Evolutionary conservation across 2,329 filamentous ascomycete genomes (phyloP), one percentile per base, ranked within the genome.

Genomic region (Botrytis cinerea): DNA sequence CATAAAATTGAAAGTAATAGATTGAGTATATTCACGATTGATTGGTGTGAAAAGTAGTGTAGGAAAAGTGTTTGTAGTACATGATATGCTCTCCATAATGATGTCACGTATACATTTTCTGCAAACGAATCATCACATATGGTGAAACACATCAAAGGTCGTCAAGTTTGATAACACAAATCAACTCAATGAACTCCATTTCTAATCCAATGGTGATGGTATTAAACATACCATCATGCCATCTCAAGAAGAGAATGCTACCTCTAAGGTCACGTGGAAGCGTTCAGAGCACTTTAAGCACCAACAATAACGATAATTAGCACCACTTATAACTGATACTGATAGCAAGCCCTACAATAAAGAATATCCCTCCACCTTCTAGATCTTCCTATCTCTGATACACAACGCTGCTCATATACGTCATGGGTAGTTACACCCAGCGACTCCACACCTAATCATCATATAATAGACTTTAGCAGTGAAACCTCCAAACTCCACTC

Each of bases 131-230:
- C 25, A 4, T 8, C 38, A 38, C 38, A 2, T 7, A 14, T 14
- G 4, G 48, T n/a, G 10, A 1, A 51, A 51, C 25, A n/a, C 5
- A 14, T 14, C 6, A 14, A n/a, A 10, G 4, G n/a, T 51, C 14
- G 4, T 4, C 48, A 2, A 51, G 0, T 51, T 16, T n/a, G 2
- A n/a, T 14, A 5, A 2, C 12, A n/a, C 48, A 51, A 14, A 16
- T 2, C 4, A 6, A n/a, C 6, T n/a, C 5, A n/a, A n/a, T 5
- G 25, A 1, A 12, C 25, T n/a, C 6, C 3, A n/a, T 2, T n/a
- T n/a, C 4, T 7, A 7, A 7, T 5, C n/a, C 25, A 12, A 51
- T 0, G 0, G 1, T 51, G 12, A 51, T 2, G 48, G 1, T 0
- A n/a, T n/a, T n/a, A 5, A 7, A 7, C 14, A n/a, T 16, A 51